phyloP scores from a whole-genome alignment of 208 protist species.

The Crithidia fasciculata region DNA sequence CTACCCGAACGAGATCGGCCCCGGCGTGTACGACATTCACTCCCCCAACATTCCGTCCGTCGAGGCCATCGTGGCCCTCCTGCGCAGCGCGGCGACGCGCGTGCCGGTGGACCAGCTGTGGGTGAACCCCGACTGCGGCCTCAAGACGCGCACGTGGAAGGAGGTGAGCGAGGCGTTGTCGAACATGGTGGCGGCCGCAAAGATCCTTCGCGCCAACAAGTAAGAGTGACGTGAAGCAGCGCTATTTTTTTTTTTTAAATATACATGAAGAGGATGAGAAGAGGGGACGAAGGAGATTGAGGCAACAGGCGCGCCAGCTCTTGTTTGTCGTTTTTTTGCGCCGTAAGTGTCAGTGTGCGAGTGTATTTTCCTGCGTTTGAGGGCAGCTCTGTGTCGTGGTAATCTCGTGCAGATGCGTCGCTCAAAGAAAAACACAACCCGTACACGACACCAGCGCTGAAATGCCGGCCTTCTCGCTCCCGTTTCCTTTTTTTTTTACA shows the following conservation, averaged over 20 bases:
- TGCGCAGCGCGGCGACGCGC: slow-evolving; percentile 59
- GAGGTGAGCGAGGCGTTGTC: slow-evolving; percentile 44
- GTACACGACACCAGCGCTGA: neutral
- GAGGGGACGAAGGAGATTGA: neutral
- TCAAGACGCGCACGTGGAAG: slow-evolving; percentile 79
- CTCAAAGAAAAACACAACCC: too few relatives aligned
- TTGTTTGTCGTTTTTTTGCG: neutral
- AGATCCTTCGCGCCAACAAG: slow-evolving; percentile 43
- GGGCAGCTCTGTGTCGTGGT: neutral
- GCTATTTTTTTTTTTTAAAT: neutral
- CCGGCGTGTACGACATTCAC: slow-evolving; percentile 93
- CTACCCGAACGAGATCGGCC: slow-evolving; percentile 86
- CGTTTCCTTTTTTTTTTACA: neutral
- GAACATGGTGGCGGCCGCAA: slow-evolving; percentile 63
- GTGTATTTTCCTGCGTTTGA: neutral
- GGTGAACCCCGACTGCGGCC: slow-evolving; percentile 92
- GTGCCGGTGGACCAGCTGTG: slow-evolving; percentile 57
- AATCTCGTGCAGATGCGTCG: neutral
- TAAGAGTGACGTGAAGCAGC: slow-evolving; percentile 1
- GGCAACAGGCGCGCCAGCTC: neutral
- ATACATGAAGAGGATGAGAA: neutral
- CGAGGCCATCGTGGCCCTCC: slow-evolving; percentile 69
- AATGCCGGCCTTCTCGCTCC: neutral
- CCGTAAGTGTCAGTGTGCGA: neutral
- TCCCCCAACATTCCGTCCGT: slow-evolving; percentile 79